Conservation (phyloP, 108 stramenopile genomes). For the Cyclotella kingstonii region DNA sequence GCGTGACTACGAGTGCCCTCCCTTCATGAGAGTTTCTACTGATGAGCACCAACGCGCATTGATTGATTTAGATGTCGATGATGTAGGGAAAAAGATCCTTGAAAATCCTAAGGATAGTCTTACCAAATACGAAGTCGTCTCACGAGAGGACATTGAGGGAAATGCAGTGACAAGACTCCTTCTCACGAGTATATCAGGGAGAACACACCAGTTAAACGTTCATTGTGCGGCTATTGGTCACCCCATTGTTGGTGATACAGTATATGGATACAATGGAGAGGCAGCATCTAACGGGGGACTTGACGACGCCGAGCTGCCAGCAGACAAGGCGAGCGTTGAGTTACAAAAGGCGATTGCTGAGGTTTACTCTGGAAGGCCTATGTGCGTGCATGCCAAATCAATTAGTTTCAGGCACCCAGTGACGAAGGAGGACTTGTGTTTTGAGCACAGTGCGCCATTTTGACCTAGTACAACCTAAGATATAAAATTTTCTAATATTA, state of each 20-base stretch:
- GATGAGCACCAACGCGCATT: constrained; percentile 71
- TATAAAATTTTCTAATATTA: too few relatives aligned
- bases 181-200: constrained; percentile 74
- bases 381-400: constrained; percentile 77
- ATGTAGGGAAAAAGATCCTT: constrained; percentile 68
- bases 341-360: constrained; percentile 50
- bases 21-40: constrained; percentile 80
- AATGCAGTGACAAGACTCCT: constrained; percentile 71
- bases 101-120: constrained; percentile 75
- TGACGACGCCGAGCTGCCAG: constrained; percentile 51
- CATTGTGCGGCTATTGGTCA: constrained; percentile 88
- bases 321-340: constrained; percentile 54
- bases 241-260: constrained; percentile 82
- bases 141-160: constrained; percentile 62
- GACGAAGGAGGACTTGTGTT: constrained; percentile 55
- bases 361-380: constrained; percentile 41
- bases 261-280: constrained; percentile 75
- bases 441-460: constrained; percentile 54
- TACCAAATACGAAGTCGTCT: constrained; percentile 67
- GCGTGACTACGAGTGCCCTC: constrained; percentile 80
- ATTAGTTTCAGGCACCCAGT: constrained; percentile 77
- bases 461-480: constrained; percentile 7
- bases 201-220: constrained; percentile 87
- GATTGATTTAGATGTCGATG: constrained; percentile 54
- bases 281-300: constrained; percentile 78